phyloP scores from a whole-genome alignment of 345 rosid genomes.

The Psidium friedrichsthalianum region DNA sequence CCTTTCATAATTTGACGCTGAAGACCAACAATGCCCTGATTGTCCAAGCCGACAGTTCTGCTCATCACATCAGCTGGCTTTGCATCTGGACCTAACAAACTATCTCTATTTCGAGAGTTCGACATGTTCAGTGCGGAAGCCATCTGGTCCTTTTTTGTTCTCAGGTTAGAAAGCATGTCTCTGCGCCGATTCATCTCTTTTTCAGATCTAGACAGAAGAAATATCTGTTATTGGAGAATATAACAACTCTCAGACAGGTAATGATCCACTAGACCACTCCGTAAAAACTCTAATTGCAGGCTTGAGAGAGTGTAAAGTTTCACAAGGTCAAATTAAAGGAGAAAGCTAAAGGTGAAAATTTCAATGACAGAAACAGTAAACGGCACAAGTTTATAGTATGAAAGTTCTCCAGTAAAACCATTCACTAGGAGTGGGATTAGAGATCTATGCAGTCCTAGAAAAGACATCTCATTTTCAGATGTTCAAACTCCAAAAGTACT shows the following conservation, averaged over 20 bases:
- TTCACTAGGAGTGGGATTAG: background rate
- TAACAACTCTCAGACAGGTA: background rate
- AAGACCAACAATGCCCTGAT: slow-evolving; percentile 29
- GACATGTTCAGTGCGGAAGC: slow-evolving; percentile 27
- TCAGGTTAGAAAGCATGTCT: slow-evolving; percentile 25
- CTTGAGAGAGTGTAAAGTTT: background rate
- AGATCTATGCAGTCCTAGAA: background rate
- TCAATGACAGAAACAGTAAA: background rate
- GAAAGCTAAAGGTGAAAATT: background rate
- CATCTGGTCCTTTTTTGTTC: slow-evolving; percentile 27
- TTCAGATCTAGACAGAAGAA: slow-evolving; percentile 12
- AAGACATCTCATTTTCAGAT: background rate
- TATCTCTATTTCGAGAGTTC: slow-evolving; percentile 26
- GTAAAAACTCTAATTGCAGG: background rate
- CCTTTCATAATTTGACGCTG: slow-evolving; percentile 39
- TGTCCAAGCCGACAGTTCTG: slow-evolving; percentile 25
- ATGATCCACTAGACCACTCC: background rate
- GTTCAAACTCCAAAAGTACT: background rate
- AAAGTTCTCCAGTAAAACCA: background rate
- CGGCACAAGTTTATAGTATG: background rate
- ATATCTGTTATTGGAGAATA: background rate
- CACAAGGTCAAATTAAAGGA: background rate
- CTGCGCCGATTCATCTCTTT: slow-evolving; percentile 37
- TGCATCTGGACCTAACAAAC: slow-evolving; percentile 31
- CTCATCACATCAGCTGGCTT: slow-evolving; percentile 13